These are phyloP conservation scores for Lachnellula occidentalis DNA, from an alignment of 2,329 filamentous ascomycete species.

Conservation along the genomic window DNA sequence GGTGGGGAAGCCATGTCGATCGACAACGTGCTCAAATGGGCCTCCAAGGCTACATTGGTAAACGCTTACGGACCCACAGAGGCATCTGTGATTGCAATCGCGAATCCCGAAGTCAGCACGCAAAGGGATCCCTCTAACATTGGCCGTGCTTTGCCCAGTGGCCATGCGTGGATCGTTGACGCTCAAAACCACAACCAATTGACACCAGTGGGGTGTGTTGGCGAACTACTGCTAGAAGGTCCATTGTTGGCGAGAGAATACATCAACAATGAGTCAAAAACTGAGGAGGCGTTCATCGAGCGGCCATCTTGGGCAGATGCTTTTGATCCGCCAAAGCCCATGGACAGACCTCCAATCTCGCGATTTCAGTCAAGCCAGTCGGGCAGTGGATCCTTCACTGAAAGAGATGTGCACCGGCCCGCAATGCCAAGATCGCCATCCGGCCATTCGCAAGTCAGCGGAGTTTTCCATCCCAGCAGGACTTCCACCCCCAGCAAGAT, in stretches of 20 bases:
- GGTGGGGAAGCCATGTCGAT: slow-evolving; percentile 32
- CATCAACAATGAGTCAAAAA: slow-evolving; percentile 52
- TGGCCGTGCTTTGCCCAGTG: slow-evolving; percentile 18
- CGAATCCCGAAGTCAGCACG: background rate
- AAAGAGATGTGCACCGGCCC: background rate
- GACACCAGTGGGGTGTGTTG: slow-evolving; percentile 24
- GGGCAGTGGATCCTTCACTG: background rate
- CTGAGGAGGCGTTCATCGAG: slow-evolving; percentile 51
- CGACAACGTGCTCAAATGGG: slow-evolving; percentile 35
- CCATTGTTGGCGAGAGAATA: slow-evolving; percentile 60
- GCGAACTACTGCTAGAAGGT: slow-evolving; percentile 33
- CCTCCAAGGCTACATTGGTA: slow-evolving; percentile 31
- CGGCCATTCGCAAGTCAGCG: background rate
- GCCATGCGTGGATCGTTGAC: slow-evolving; percentile 35
- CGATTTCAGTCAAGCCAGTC: background rate
- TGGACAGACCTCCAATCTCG: background rate
- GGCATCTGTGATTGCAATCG: slow-evolving; percentile 5
- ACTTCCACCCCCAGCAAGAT: slow-evolving; percentile 37
- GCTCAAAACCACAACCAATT: slow-evolving; percentile 16
- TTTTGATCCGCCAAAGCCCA: background rate
- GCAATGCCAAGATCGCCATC: background rate
- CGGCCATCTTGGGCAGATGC: slow-evolving; percentile 9
- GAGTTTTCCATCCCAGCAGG: background rate
- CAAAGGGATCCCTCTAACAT: slow-evolving; percentile 15
- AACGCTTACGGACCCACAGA: slow-evolving; percentile 37